Conservation (phyloP, 139 green algal genomes). For the Tetraselmis striata region DNA sequence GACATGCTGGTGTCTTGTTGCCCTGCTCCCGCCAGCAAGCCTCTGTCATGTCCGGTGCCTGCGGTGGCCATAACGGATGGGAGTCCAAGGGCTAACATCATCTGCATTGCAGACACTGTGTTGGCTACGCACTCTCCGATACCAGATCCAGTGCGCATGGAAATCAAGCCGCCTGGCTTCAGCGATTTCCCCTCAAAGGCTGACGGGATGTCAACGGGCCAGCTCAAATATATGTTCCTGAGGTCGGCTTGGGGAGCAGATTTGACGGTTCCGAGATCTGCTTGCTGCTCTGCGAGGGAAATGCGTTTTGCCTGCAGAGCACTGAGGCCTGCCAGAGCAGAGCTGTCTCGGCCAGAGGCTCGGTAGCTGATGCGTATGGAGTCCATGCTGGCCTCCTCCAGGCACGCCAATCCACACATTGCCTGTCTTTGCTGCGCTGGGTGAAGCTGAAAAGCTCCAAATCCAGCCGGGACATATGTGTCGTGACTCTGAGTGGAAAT, state of each 20-base stretch:
- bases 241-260: not conserved
- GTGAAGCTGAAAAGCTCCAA: not conserved
- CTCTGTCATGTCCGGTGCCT: no score
- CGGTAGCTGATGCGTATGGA: not conserved
- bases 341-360: not conserved
- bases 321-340: not conserved
- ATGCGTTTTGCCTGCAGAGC: not conserved
- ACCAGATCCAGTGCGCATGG: no score
- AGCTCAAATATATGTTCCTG: not conserved
- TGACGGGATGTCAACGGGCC: not conserved
- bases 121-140: not conserved
- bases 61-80: not conserved
- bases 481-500: not conserved
- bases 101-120: not conserved
- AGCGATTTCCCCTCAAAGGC: not conserved
- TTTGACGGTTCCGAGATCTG: not conserved
- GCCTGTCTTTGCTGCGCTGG: not conserved
- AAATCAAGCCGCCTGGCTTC: no score
- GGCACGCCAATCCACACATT: not conserved
- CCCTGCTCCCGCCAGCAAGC: not conserved
- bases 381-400: not conserved
- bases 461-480: not conserved
- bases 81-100: not conserved
- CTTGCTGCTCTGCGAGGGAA: not conserved
- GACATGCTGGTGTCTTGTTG: not conserved